Evolutionary conservation across 1,139 yeast genomes (phyloP), one percentile per base, ranked within the genome.

Genomic region (Eremothecium sinecaudum): DNA sequence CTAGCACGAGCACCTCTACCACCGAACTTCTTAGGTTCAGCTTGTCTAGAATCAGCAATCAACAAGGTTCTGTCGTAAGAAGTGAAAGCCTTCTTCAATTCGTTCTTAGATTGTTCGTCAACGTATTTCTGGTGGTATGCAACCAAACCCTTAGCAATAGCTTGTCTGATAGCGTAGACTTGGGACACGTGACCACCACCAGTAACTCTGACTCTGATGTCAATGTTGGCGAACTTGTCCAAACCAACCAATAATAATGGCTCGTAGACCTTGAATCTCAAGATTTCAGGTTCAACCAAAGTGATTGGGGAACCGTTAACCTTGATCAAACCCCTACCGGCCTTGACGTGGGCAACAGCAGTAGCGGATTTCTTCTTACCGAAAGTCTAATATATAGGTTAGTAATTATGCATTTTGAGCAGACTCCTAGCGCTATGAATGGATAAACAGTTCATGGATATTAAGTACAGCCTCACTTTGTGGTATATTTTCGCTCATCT

Each of bases 1-100:
- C 97, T 87, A 67, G 98, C 92, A 77, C 98, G 90, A 75, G 98
- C 98, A 84, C 98, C 98, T 73, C 93, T 94, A 79, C 98, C 98
- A 79, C 98, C 98, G 76, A 87, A 90, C 79, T 90, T 90, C 96
- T 90, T 90, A 80, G 99, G 99, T 78, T 90, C 99, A 80, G 87
- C 80, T 80, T 94, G 90, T 82, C 98, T 86, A 63, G 97, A 77
- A 71, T 90, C 99, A 61, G 99, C 98, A 70, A 90, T 92, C 72
- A 90, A 82, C 69, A 90, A 80, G 69, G 98, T 86, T 77, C 95
- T 87, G 90, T 90, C 98, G 80, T 87, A 92, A 63, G 94, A 68
- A 54, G 92, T 77, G 72, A 86, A 84, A 62, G 93, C 79, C 78
- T 86, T 87, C 94, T 92, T 90, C 69, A 90, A 80, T 75, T 90